These are phyloP conservation scores for Houttuynia cordata DNA, from an alignment of 164 flowering plant genomes.

Conservation along the genomic window DNA sequence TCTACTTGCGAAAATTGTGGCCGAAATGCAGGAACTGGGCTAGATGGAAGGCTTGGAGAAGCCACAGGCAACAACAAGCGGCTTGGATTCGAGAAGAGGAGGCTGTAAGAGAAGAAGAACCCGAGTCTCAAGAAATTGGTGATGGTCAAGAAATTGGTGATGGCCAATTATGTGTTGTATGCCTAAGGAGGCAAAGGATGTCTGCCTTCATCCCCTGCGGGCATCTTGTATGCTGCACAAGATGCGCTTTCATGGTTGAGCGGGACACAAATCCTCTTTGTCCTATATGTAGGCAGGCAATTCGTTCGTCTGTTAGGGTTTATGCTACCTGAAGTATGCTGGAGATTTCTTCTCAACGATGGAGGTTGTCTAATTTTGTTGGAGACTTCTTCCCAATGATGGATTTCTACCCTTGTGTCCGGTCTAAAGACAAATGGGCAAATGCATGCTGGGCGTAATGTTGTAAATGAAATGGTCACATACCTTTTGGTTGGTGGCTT, in stretches of 20 bases:
- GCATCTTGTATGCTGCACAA: slow-evolving; percentile 77
- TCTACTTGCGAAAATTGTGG: neutral
- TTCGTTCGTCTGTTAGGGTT: slow-evolving; percentile 50
- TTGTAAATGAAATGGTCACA: too few relatives aligned
- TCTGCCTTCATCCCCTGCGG: slow-evolving; percentile 90
- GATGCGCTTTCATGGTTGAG: slow-evolving; percentile 58
- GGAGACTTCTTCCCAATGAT: too few relatives aligned
- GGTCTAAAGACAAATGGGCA: too few relatives aligned
- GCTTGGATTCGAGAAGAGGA: slow-evolving; percentile 1
- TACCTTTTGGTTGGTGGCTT: too few relatives aligned
- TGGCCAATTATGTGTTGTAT: slow-evolving; percentile 69
- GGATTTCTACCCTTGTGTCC: too few relatives aligned
- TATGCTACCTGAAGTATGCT: slow-evolving; percentile 33
- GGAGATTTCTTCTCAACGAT: neutral
- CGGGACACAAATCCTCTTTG: slow-evolving; percentile 59
- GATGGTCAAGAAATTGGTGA: slow-evolving; percentile 74
- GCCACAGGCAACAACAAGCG: slow-evolving; percentile 20
- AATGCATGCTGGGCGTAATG: too few relatives aligned
- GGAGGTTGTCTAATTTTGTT: neutral
- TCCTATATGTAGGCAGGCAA: slow-evolving; percentile 71
- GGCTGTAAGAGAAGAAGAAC: slow-evolving; percentile 19
- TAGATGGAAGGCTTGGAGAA: slow-evolving; percentile 60
- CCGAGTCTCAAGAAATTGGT: slow-evolving; percentile 35
- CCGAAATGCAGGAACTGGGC: slow-evolving; percentile 53
- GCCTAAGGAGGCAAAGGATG: slow-evolving; percentile 55